phyloP scores from a whole-genome alignment of 371 early-diverging fungal species.

The Parasitella parasitica region DNA sequence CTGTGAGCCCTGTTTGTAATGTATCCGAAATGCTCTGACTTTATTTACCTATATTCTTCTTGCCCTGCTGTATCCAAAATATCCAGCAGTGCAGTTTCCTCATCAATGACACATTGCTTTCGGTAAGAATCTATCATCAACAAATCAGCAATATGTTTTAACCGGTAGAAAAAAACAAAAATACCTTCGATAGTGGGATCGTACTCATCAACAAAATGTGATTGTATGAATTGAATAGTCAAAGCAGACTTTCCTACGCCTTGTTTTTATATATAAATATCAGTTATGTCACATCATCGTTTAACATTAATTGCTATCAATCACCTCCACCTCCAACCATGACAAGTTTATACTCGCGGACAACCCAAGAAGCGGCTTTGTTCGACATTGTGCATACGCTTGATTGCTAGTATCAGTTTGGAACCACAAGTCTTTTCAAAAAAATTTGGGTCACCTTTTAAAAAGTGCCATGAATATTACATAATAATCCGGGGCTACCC shows the following conservation, averaged over 20 bases:
- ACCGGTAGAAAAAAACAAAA: no score
- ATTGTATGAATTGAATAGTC: slow-evolving; percentile 90
- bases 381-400: neutral
- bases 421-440: no score
- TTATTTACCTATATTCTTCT: slow-evolving; percentile 87
- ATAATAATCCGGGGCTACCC: no score
- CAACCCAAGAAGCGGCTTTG: slow-evolving; percentile 24
- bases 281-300: no score
- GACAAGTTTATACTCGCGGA: slow-evolving; percentile 77
- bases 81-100: slow-evolving; percentile 80
- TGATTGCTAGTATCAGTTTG: no score
- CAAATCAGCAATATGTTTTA: no score
- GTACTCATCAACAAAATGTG: slow-evolving; percentile 90
- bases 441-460: no score
- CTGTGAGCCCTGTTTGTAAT: no score
- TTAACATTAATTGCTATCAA: neutral
- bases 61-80: slow-evolving; percentile 94
- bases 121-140: slow-evolving; percentile 77
- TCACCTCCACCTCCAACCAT: slow-evolving; percentile 89
- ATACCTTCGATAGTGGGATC: slow-evolving; percentile 95
- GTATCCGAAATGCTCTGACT: no score
- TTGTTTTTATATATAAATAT: no score
- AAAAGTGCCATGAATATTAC: no score
- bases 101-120: slow-evolving; percentile 86
- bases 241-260: slow-evolving; percentile 87